Evolutionary conservation across 306 rosid species (phyloP).

Genomic region (Quercus wislizeni): DNA sequence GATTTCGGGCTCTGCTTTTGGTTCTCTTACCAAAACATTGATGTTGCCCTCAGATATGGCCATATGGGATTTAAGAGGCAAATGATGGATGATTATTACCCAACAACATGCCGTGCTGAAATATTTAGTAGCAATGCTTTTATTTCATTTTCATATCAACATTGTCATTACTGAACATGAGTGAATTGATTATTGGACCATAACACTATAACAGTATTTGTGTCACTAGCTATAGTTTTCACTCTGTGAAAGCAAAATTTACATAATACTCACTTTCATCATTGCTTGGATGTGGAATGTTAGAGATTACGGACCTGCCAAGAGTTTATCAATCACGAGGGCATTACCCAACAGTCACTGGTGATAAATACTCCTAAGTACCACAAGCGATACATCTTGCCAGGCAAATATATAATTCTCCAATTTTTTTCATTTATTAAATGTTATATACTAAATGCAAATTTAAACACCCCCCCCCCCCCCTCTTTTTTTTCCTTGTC

Average conservation of each 20-base stretch:
- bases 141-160: neutral
- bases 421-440: neutral
- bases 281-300: conserved; percentile 15
- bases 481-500: neutral
- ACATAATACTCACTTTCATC: neutral
- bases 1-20: neutral
- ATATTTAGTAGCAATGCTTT: neutral
- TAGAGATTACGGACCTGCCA: conserved; percentile 90
- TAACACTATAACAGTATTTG: neutral
- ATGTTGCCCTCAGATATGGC: neutral
- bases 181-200: neutral
- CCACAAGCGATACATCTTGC: conserved; percentile 82
- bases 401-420: conserved; percentile 55
- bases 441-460: neutral
- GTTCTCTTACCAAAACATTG: neutral
- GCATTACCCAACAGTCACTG: conserved; percentile 74
- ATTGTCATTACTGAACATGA: neutral
- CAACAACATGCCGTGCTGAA: neutral
- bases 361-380: conserved; percentile 84
- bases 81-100: neutral
- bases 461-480: neutral
- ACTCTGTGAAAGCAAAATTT: conserved; percentile 15
- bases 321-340: conserved; percentile 74
- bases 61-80: neutral
- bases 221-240: conserved; percentile 5